These are phyloP conservation scores for Rhizopogon vulgaris DNA, from an alignment of 768 basidiomycete genomes.

Conservation along the genomic window DNA sequence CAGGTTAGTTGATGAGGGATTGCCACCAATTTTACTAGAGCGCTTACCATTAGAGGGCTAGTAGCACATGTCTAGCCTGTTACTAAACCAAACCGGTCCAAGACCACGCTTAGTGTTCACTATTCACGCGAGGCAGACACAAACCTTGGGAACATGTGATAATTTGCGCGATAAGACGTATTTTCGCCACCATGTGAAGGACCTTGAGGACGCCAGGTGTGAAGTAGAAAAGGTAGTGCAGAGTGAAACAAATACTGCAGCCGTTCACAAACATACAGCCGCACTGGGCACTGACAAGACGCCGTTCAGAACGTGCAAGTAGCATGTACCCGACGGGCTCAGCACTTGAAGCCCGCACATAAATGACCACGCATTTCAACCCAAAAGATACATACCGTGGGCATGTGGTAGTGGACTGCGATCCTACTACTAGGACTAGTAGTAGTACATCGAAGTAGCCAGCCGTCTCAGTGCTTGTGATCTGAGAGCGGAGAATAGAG, in stretches of 20 bases:
- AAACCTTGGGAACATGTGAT: not conserved
- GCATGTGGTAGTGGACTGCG: not conserved
- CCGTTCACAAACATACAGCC: not conserved
- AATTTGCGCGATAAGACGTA: too few relatives aligned
- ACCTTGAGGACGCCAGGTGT: not conserved
- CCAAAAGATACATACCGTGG: not conserved
- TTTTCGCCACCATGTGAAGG: not conserved
- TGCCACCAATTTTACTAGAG: too few relatives aligned
- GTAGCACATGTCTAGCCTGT: too few relatives aligned
- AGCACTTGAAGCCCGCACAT: not conserved
- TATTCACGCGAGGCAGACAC: not conserved
- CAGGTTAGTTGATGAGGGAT: not conserved
- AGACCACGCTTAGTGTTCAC: not conserved
- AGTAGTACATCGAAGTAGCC: not conserved
- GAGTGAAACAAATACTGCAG: not conserved
- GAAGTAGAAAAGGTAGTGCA: not conserved
- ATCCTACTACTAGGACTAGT: not conserved
- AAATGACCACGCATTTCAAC: not conserved
- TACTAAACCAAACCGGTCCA: not conserved
- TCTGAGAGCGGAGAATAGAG: not conserved
- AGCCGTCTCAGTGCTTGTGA: not conserved
- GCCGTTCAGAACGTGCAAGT: not conserved
- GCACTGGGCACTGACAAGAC: not conserved
- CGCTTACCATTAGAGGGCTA: too few relatives aligned
- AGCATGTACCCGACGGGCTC: not conserved